A percentile compares a stretch with the other conserved stretches of the same genome.
Evolutionary conservation across 805 yeast genomes (phyloP).

Genomic region (Kodamaea jinghongensis): DNA sequence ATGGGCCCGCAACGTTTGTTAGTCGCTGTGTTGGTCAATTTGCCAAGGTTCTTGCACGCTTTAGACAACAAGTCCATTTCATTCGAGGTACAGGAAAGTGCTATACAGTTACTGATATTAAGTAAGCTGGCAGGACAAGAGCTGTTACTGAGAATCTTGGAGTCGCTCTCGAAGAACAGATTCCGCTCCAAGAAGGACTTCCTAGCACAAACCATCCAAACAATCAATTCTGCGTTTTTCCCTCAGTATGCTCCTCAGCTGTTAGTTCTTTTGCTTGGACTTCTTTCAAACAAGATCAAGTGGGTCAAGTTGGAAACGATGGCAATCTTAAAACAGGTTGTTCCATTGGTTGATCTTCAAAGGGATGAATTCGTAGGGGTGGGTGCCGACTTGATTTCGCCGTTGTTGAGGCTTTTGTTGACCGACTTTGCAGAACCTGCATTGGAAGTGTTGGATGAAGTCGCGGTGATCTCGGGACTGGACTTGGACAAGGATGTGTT

Average conservation of each 20-base stretch:
- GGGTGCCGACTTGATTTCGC: conserved; percentile 94
- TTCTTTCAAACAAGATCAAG: conserved; percentile 67
- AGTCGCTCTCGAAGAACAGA: conserved; percentile 71
- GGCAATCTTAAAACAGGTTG: conserved; percentile 66
- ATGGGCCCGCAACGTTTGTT: conserved; percentile 66
- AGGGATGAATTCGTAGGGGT: conserved; percentile 79
- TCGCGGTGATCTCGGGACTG: conserved; percentile 82
- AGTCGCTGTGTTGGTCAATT: conserved; percentile 68
- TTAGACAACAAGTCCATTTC: conserved; percentile 52
- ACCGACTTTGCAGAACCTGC: conserved; percentile 91
- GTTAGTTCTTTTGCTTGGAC: conserved; percentile 71
- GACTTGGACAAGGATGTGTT: conserved; percentile 88
- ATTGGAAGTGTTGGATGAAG: conserved; percentile 83
- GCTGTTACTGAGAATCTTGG: conserved; percentile 66
- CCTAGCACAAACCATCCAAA: conserved; percentile 71
- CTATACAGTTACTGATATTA: conserved; percentile 49
- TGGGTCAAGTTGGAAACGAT: conserved; percentile 85
- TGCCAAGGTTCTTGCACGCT: conserved; percentile 84
- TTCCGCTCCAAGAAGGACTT: conserved; percentile 93
- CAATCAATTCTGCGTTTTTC: conserved; percentile 66
- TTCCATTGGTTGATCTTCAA: conserved; percentile 75
- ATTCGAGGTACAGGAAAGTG: conserved; percentile 47
- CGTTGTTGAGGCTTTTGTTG: conserved; percentile 70
- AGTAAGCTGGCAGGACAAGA: conserved; percentile 56
- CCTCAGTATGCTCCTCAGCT: conserved; percentile 72